Conservation (phyloP, 768 basidiomycete species). For the Lactifluus pinguis region DNA sequence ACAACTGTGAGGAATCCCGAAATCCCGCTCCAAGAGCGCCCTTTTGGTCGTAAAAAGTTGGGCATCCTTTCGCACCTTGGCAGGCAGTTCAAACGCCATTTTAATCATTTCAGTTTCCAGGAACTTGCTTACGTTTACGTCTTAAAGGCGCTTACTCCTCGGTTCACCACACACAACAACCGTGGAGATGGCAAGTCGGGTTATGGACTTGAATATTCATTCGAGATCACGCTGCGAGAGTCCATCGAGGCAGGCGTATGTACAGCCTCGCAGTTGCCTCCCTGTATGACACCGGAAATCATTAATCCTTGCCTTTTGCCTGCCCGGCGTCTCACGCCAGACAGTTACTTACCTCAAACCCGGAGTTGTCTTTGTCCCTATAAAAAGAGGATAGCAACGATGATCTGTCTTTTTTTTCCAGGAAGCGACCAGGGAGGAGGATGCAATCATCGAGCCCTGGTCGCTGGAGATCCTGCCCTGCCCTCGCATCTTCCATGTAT, state of each 20-base stretch:
- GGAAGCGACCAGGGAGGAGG: constrained; percentile 8
- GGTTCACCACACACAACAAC: background rate
- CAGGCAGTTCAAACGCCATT: background rate
- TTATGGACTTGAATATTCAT: background rate
- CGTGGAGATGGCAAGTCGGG: background rate
- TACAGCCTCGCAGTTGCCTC: background rate
- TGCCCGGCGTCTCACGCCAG: constrained; percentile 4
- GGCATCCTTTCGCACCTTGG: background rate
- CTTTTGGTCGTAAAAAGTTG: constrained; percentile 3
- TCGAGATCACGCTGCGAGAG: background rate
- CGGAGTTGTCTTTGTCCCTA: constrained; percentile 2
- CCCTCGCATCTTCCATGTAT: constrained; percentile 5
- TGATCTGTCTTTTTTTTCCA: background rate
- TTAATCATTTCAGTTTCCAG: background rate
- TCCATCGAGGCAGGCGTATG: background rate
- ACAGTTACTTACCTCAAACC: constrained; percentile 2
- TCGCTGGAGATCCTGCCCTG: constrained; percentile 10
- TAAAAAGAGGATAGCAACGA: constrained; percentile 14
- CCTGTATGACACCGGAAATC: background rate
- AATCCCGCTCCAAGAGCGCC: constrained; percentile 10
- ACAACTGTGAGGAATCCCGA: constrained; percentile 5
- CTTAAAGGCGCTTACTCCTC: constrained; percentile 1
- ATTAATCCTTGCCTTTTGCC: constrained; percentile 3
- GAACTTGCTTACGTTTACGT: constrained; percentile 10
- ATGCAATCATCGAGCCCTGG: constrained; percentile 6